Evolutionary conservation across 116 monocot species (phyloP), one percentile per base, ranked within the genome.

Genomic region (Papilionanthe hybrid): DNA sequence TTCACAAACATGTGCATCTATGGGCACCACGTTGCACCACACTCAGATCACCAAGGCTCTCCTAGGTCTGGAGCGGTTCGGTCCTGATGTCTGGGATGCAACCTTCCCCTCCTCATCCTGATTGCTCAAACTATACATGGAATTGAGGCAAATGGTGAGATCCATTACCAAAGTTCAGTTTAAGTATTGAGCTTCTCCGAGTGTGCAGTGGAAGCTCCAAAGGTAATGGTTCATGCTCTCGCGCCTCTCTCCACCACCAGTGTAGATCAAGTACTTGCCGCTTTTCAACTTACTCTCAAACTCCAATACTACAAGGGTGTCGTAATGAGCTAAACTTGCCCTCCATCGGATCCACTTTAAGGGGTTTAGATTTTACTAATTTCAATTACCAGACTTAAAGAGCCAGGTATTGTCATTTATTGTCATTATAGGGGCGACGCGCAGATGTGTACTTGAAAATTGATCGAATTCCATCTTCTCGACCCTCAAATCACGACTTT

Each of bases 111-210:
- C 98, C 78, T 94, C 98, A 8, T 89, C 85, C 63, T 90, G 94
- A 19, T 83, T 86, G 2, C 89, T 75, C 37, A 77, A 78, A 1
- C 91, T 81, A 57, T 98, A 94, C 57, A 84, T 87, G 50, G 85
- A 83, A 5, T 85, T 81, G 19, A 98, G 84, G 77, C 98, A 98
- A 60, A 94, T 82, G 65, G 79, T 87, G 27, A 91, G 88, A 76
- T 98, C 98, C 93, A 94, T 94, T 9, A 94, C 91, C 1, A 98
- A 81, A 0, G 94, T 98, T 8, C 98, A 82, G 77, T 98, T 98
- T 79, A 98, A 75, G 74, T 94, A 91, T 75, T 90, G 96, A 0
- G 92, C 96, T 78, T 96, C 94, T 3, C 94, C 96, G 0, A 96
- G 84, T 15, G 94, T 86, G 72, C 97, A 97, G 55, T 92, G 79